These are phyloP conservation scores for Tricholoma furcatifolium DNA, from an alignment of 768 basidiomycete genomes.

Conservation along the genomic window DNA sequence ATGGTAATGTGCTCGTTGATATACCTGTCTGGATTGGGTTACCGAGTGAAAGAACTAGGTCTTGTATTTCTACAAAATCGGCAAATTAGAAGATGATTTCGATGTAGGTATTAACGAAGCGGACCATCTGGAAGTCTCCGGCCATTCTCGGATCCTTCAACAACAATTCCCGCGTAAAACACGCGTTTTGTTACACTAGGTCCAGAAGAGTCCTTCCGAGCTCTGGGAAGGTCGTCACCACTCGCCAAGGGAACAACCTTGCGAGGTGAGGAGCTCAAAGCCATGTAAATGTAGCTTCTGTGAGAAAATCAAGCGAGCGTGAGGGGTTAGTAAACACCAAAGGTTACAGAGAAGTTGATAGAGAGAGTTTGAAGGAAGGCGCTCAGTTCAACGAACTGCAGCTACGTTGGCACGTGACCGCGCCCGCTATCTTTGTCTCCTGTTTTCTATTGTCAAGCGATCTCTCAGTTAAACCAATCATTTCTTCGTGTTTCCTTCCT, in stretches of 20 bases:
- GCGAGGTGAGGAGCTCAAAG: slow-evolving; percentile 66
- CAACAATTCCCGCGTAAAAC: slow-evolving; percentile 88
- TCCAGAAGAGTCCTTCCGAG: slow-evolving; percentile 39
- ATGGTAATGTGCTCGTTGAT: slow-evolving; percentile 46
- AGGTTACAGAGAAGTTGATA: not conserved
- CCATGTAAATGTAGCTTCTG: slow-evolving; percentile 39
- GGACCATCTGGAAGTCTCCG: slow-evolving; percentile 66
- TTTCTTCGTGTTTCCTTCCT: too few relatives aligned
- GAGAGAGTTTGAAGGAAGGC: slow-evolving; percentile 2
- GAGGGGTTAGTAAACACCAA: slow-evolving; percentile 11
- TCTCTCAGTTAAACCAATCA: too few relatives aligned
- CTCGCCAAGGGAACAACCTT: slow-evolving; percentile 73
- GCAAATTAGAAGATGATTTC: slow-evolving; percentile 4
- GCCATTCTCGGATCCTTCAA: slow-evolving; percentile 78
- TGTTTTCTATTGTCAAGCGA: not conserved
- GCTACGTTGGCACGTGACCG: slow-evolving; percentile 27
- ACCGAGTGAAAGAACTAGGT: slow-evolving; percentile 76
- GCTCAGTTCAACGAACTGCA: slow-evolving; percentile 19
- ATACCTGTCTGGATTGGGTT: slow-evolving; percentile 55
- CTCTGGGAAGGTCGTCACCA: slow-evolving; percentile 61
- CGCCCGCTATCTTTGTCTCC: not conserved
- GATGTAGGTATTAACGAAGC: slow-evolving; percentile 16
- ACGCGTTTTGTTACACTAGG: slow-evolving; percentile 68
- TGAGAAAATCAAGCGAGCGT: slow-evolving; percentile 3
- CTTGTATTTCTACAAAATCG: slow-evolving; percentile 61